phyloP scores from a whole-genome alignment of 2,329 filamentous ascomycete genomes.

The Phialemoniopsis sp. region DNA sequence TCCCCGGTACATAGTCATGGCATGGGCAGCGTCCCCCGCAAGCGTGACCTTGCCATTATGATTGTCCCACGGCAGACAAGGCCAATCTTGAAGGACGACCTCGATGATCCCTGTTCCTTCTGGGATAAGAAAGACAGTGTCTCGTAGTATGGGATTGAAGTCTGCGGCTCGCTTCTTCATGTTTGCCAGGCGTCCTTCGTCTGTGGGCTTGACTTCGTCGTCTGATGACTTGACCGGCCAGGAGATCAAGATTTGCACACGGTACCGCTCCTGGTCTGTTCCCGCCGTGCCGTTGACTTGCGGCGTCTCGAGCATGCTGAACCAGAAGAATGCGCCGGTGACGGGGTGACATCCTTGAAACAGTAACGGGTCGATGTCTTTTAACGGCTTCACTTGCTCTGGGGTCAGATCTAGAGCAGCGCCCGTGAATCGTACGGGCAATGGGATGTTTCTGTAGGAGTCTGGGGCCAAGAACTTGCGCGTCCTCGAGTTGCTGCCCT shows the following conservation, averaged over 20 bases:
- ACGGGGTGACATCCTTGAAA: slow-evolving; percentile 50
- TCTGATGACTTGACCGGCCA: slow-evolving; percentile 31
- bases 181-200: slow-evolving; percentile 24
- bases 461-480: slow-evolving; percentile 26
- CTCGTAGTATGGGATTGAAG: slow-evolving; percentile 31
- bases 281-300: slow-evolving; percentile 26
- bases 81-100: slow-evolving; percentile 30
- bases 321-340: slow-evolving; percentile 45
- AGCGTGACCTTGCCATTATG: slow-evolving; percentile 38
- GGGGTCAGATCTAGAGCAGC: slow-evolving; percentile 29
- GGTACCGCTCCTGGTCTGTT: slow-evolving; percentile 25
- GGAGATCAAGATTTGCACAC: slow-evolving; percentile 39
- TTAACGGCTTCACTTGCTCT: slow-evolving; percentile 29
- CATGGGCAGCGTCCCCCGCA: slow-evolving; percentile 50
- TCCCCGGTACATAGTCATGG: slow-evolving; percentile 52
- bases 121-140: slow-evolving; percentile 36
- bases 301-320: slow-evolving; percentile 38
- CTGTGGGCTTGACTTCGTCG: slow-evolving; percentile 25
- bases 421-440: slow-evolving; percentile 33
- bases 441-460: slow-evolving; percentile 20
- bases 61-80: slow-evolving; percentile 34
- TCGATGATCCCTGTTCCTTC: slow-evolving; percentile 29
- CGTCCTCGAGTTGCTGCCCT: slow-evolving; percentile 31
- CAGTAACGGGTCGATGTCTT: slow-evolving; percentile 47
- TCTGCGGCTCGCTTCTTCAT: slow-evolving; percentile 31